These are phyloP conservation scores for Eucalyptus albens DNA, from an alignment of 345 rosid genomes.

Conservation along the genomic window DNA sequence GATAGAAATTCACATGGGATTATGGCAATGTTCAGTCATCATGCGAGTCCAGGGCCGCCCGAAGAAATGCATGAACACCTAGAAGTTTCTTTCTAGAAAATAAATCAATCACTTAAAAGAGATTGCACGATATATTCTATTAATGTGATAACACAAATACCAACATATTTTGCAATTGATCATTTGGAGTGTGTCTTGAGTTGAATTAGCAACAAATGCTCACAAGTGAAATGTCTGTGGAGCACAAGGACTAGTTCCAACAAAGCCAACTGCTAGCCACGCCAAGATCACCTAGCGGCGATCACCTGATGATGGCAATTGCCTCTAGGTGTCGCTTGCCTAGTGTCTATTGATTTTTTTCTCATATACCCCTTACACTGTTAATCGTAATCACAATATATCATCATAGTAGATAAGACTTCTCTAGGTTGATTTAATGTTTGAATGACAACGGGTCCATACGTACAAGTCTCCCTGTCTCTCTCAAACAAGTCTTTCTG, in stretches of 20 bases:
- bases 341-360: background rate
- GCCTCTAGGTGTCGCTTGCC: background rate
- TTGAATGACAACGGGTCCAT: rapidly evolving
- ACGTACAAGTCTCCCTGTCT: background rate
- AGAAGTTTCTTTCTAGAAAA: background rate
- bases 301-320: background rate
- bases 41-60: rapidly evolving
- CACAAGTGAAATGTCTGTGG: background rate
- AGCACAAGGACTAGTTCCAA: background rate
- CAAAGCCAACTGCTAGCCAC: background rate
- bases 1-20: background rate
- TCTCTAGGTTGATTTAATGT: background rate
- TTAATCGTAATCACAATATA: background rate
- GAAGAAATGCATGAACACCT: background rate
- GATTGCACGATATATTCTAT: background rate
- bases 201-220: background rate
- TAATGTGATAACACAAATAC: background rate
- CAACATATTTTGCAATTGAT: background rate
- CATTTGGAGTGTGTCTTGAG: background rate
- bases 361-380: background rate
- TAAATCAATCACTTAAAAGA: background rate
- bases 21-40: rapidly evolving
- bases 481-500: background rate
- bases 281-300: background rate
- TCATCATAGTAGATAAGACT: background rate